Percentiles rank a stretch among this genome's conserved stretches.
Evolutionary conservation across 192 early-diverging fungal genomes (phyloP).

Genomic region (Coemansia sp.): DNA sequence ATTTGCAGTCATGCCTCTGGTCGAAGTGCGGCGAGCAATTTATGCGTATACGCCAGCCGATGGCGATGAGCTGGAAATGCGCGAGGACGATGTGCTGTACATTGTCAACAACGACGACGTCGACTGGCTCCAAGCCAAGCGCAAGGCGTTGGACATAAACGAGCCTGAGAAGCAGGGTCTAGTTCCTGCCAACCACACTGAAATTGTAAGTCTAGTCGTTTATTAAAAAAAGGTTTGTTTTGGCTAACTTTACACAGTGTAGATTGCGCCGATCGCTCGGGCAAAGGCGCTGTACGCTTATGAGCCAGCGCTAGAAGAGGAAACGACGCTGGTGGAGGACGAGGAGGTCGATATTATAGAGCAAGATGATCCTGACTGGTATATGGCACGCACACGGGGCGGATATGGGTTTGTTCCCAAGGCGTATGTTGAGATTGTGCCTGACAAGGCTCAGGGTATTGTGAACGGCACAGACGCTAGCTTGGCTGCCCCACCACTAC

Average conservation of each 20-base stretch:
- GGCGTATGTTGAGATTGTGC: conserved; percentile 72
- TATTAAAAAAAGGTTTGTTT: not conserved
- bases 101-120: conserved; percentile 83
- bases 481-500: not conserved
- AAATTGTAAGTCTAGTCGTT: conserved; percentile 42
- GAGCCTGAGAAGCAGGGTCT: conserved; percentile 64
- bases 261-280: conserved; percentile 56
- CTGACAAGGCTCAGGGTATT: conserved; percentile 4
- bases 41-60: conserved; percentile 86
- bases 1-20: conserved; percentile 34
- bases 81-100: conserved; percentile 85
- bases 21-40: conserved; percentile 69
- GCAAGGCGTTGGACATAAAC: conserved; percentile 56
- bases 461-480: not conserved
- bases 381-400: conserved; percentile 70
- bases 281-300: conserved; percentile 80
- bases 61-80: conserved; percentile 80
- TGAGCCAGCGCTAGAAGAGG: conserved; percentile 77
- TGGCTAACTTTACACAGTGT: not conserved
- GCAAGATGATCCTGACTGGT: conserved; percentile 90
- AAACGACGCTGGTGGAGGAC: conserved; percentile 75
- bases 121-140: conserved; percentile 87
- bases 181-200: conserved; percentile 90
- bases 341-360: conserved; percentile 75
- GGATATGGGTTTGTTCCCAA: conserved; percentile 82